Evolutionary conservation across 805 yeast species (phyloP).

Genomic region (Candida chilensis): DNA sequence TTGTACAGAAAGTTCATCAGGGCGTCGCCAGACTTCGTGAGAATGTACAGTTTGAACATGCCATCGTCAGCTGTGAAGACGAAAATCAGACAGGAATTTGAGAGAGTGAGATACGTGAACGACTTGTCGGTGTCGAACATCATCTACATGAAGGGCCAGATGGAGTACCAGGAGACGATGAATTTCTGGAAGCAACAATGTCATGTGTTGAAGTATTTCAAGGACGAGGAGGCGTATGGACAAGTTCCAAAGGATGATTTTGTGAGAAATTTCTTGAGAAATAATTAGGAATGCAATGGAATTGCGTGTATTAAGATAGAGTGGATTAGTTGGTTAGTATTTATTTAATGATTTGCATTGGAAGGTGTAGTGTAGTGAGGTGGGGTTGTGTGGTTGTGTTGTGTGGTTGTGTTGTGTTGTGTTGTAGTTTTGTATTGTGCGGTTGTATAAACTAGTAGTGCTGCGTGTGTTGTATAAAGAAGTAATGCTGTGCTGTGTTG

Average conservation of each 20-base stretch:
- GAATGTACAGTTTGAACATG: slow-evolving; percentile 64
- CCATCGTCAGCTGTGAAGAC: slow-evolving; percentile 76
- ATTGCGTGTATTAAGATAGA: too few relatives aligned
- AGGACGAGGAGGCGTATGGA: slow-evolving; percentile 50
- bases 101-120: slow-evolving; percentile 68
- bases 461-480: too few relatives aligned
- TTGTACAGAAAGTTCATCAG: slow-evolving; percentile 68
- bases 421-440: too few relatives aligned
- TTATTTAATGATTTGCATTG: too few relatives aligned
- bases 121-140: slow-evolving; percentile 61
- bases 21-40: slow-evolving; percentile 49
- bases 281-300: too few relatives aligned
- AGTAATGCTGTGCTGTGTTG: too few relatives aligned
- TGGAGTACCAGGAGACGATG: slow-evolving; percentile 83
- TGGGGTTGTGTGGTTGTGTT: too few relatives aligned
- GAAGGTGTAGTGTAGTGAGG: too few relatives aligned
- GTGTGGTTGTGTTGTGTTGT: too few relatives aligned
- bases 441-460: too few relatives aligned
- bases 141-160: slow-evolving; percentile 72
- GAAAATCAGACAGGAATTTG: slow-evolving; percentile 83
- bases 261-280: slow-evolving; percentile 66
- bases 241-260: slow-evolving; percentile 51
- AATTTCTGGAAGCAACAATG: slow-evolving; percentile 89
- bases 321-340: too few relatives aligned
- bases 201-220: slow-evolving; percentile 77